phyloP scores from a whole-genome alignment of 73 alveolate genomes.

The Loxodes magnus region DNA sequence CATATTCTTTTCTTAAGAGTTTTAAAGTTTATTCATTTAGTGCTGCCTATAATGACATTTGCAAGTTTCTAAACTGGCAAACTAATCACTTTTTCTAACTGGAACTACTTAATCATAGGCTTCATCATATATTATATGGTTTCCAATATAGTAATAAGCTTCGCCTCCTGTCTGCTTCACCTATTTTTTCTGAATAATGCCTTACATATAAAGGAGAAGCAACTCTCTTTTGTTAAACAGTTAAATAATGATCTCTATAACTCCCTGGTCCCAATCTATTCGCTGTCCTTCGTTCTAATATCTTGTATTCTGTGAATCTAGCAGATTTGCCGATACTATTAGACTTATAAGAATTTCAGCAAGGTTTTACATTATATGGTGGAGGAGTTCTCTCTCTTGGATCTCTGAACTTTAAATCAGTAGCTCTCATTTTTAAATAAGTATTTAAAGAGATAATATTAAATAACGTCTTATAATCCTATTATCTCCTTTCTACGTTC shows the following conservation, averaged over 20 bases:
- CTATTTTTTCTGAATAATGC: neutral
- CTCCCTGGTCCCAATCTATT: conserved; percentile 3
- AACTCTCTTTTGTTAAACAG: neutral
- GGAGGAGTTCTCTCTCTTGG: too few relatives aligned
- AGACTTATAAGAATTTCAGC: too few relatives aligned
- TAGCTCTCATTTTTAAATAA: too few relatives aligned
- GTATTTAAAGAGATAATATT: too few relatives aligned
- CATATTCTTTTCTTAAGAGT: neutral
- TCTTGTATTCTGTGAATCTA: neutral
- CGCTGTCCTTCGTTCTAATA: conserved; percentile 1
- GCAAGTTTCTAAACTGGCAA: neutral
- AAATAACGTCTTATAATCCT: too few relatives aligned
- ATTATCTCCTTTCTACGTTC: too few relatives aligned
- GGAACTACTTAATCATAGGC: neutral
- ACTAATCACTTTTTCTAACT: neutral
- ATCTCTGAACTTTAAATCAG: too few relatives aligned
- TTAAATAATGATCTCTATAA: neutral
- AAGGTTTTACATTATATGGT: too few relatives aligned
- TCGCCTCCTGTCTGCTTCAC: neutral
- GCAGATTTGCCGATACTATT: too few relatives aligned
- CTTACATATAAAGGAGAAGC: neutral
- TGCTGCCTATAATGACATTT: neutral
- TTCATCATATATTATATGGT: neutral
- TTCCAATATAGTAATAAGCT: neutral
- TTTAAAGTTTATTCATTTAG: conserved; percentile 6